These are phyloP conservation scores for Fusarium miscanthi DNA, from an alignment of 2,329 filamentous ascomycete genomes.

Conservation along the genomic window DNA sequence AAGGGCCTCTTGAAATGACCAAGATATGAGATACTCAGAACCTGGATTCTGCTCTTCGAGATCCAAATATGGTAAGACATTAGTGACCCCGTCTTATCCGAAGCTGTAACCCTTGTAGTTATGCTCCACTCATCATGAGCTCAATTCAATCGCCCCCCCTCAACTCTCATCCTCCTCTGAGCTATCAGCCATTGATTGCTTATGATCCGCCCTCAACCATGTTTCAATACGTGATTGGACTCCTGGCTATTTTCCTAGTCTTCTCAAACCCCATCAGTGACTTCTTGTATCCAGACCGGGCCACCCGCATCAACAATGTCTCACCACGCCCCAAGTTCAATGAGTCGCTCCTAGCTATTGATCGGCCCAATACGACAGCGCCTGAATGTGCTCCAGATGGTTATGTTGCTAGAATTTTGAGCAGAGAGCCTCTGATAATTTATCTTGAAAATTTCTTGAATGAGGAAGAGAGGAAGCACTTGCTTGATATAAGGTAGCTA, in stretches of 20 bases:
- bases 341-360: slow-evolving; percentile 62
- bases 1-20: neutral
- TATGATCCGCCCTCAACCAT: slow-evolving; percentile 44
- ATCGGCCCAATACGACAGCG: slow-evolving; percentile 51
- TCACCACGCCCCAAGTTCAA: slow-evolving; percentile 60
- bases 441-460: slow-evolving; percentile 65
- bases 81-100: slow-evolving; percentile 16
- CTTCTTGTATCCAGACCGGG: slow-evolving; percentile 48
- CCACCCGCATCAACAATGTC: slow-evolving; percentile 21
- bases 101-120: slow-evolving; percentile 20
- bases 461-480: slow-evolving; percentile 56
- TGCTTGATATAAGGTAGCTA: slow-evolving; percentile 67
- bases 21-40: neutral
- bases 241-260: slow-evolving; percentile 57
- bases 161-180: neutral
- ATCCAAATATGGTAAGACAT: neutral
- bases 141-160: neutral
- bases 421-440: slow-evolving; percentile 62
- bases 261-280: slow-evolving; percentile 57
- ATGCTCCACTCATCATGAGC: slow-evolving; percentile 26
- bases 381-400: slow-evolving; percentile 53
- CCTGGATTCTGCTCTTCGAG: neutral
- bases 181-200: neutral
- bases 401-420: slow-evolving; percentile 61
- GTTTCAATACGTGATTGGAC: slow-evolving; percentile 58